Evolutionary conservation across 441 rosid species (phyloP).

Genomic region (Breynia disticha): DNA sequence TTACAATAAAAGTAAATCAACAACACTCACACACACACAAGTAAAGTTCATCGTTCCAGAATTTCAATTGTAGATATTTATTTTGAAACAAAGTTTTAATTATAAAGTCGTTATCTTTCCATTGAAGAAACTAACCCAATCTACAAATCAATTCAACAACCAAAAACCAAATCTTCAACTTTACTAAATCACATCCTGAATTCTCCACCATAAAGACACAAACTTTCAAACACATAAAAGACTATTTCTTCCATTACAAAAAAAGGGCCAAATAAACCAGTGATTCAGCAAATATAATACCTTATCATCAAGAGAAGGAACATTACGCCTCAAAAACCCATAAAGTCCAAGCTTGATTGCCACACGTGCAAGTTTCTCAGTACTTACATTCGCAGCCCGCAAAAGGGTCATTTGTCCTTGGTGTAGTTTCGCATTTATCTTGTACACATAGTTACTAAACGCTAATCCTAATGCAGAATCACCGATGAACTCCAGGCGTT

Average conservation of each 20-base stretch:
- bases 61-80: too few species aligned
- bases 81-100: too few species aligned
- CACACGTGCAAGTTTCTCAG: constrained; percentile 77
- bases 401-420: constrained; percentile 42
- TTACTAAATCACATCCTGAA: too few species aligned
- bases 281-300: constrained; percentile 16
- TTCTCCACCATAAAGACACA: too few species aligned
- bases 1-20: neutral
- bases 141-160: too few species aligned
- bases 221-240: neutral
- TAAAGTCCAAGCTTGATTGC: constrained; percentile 46
- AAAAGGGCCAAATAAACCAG: neutral
- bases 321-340: constrained; percentile 33
- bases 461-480: constrained; percentile 54
- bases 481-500: constrained; percentile 82
- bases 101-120: too few species aligned
- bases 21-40: neutral
- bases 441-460: constrained; percentile 34
- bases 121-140: too few species aligned
- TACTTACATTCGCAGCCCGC: constrained; percentile 61
- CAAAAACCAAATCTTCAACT: too few species aligned
- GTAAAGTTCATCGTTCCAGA: too few species aligned
- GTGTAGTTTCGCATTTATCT: constrained; percentile 38
- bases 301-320: constrained; percentile 37
- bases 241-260: neutral